Conservation (phyloP, 1,284 basidiomycete species). For the Cutaneotrichosporon cutaneum region DNA sequence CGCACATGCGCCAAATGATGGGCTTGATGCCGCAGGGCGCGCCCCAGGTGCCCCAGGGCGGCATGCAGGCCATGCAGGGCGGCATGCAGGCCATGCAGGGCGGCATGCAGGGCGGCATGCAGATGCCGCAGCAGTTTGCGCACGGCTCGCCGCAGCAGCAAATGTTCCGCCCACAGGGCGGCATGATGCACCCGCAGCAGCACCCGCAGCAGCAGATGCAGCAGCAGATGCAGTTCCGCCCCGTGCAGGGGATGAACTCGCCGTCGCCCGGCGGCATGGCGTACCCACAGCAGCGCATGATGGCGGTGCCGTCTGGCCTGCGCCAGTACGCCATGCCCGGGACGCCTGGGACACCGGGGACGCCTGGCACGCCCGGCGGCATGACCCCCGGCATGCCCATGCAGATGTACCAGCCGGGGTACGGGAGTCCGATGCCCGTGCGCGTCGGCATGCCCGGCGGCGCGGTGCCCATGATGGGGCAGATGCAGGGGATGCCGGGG, state of each 20-base stretch:
- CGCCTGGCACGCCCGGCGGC: background rate
- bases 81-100: slow-evolving; percentile 11
- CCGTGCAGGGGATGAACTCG: background rate
- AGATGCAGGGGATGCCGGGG: slow-evolving; percentile 8
- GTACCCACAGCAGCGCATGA: background rate
- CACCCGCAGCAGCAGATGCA: background rate
- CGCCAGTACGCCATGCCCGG: slow-evolving; percentile 1
- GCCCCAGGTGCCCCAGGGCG: background rate
- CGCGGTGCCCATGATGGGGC: slow-evolving; percentile 1
- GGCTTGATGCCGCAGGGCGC: slow-evolving; percentile 10
- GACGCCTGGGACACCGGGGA: background rate
- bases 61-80: background rate
- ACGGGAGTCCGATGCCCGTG: background rate
- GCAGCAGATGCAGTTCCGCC: background rate
- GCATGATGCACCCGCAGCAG: slow-evolving; percentile 5
- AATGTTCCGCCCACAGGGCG: background rate
- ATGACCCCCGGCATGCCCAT: background rate
- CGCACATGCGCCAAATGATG: slow-evolving; percentile 7
- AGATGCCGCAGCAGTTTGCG: background rate
- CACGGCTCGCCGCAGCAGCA: slow-evolving; percentile 1
- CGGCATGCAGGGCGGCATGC: slow-evolving; percentile 7
- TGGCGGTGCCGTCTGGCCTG: background rate
- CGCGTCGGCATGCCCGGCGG: slow-evolving; percentile 3
- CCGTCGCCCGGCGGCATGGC: background rate
- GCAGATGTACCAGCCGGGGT: background rate